Percentiles rank a stretch among this genome's conserved stretches.
phyloP scores from a whole-genome alignment of 768 basidiomycete species.

The Pleurotus tuoliensis region DNA sequence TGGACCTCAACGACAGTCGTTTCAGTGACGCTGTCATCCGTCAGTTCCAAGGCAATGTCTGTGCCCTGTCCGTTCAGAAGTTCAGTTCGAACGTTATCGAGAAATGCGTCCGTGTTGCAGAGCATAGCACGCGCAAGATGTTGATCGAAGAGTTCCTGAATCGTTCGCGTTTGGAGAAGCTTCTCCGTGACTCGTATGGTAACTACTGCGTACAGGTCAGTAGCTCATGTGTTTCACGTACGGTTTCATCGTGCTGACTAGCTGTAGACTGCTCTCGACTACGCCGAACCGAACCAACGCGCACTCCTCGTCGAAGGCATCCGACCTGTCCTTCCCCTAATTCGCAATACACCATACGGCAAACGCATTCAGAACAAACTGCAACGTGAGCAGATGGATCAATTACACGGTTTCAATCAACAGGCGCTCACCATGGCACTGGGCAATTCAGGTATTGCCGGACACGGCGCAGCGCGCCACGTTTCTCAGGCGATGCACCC shows the following conservation, averaged over 20 bases:
- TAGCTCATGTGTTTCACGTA: conserved; percentile 5
- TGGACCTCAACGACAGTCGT: conserved; percentile 96
- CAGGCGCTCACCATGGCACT: conserved; percentile 57
- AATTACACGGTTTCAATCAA: conserved; percentile 53
- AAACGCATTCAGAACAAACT: conserved; percentile 99
- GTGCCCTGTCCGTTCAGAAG: conserved; percentile 96
- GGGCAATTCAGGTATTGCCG: conserved; percentile 47
- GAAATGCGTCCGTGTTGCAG: conserved; percentile 94
- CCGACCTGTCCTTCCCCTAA: conserved; percentile 95
- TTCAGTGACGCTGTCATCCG: conserved; percentile 98
- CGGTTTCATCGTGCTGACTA: conserved; percentile 7
- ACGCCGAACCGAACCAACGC: conserved; percentile 92
- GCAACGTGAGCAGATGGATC: conserved; percentile 88
- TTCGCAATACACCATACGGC: conserved; percentile 98
- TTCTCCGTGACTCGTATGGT: conserved; percentile 93
- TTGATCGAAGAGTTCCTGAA: conserved; percentile 95
- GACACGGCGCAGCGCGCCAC: conserved; percentile 48
- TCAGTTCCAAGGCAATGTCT: conserved; percentile 96
- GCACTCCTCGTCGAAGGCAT: conserved; percentile 94
- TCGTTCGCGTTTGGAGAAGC: conserved; percentile 90
- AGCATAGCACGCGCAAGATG: conserved; percentile 90
- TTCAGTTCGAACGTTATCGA: conserved; percentile 99
- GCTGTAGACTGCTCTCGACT: conserved; percentile 89
- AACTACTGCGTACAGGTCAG: conserved; percentile 91
- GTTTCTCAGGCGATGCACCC: conserved; percentile 50